A percentile compares a stretch with the other conserved stretches of the same genome.
phyloP scores from a whole-genome alignment of 2,329 filamentous ascomycete species.

The Fusarium bulbicola region DNA sequence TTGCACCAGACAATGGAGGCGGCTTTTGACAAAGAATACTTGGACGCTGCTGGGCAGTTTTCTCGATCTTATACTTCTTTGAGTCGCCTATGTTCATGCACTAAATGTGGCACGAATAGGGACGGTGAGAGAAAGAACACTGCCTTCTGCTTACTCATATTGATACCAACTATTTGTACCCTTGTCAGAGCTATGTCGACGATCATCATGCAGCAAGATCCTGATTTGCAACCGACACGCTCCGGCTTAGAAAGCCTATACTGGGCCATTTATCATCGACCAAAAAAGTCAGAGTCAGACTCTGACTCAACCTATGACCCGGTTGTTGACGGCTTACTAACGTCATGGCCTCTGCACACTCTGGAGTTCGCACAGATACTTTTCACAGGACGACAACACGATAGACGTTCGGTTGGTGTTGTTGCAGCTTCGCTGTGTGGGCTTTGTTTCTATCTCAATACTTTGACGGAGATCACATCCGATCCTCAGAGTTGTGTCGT shows the following conservation, averaged over 20 bases:
- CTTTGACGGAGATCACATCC: neutral
- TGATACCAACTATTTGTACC: rapidly evolving
- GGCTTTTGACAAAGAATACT: rapidly evolving
- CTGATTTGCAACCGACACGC: rapidly evolving
- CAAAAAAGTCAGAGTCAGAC: no score
- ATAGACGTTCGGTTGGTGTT: rapidly evolving
- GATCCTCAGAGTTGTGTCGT: neutral
- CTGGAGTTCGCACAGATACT: rapidly evolving
- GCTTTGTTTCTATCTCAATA: rapidly evolving
- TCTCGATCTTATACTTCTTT: rapidly evolving
- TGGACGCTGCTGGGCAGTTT: rapidly evolving
- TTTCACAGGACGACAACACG: rapidly evolving
- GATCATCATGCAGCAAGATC: neutral
- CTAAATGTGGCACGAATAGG: rapidly evolving
- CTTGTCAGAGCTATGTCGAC: rapidly evolving
- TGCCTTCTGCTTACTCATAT: rapidly evolving
- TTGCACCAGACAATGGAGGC: neutral
- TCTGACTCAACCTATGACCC: no score
- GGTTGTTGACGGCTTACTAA: rapidly evolving
- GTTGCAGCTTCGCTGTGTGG: neutral
- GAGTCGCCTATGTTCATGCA: rapidly evolving
- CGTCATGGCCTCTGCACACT: rapidly evolving
- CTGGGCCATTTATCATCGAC: no score
- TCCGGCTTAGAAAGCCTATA: neutral
- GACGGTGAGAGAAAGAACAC: rapidly evolving